Base-by-base conservation (phyloP, 1,139 yeast genomes). In the Blastobotrys elegans region DNA sequence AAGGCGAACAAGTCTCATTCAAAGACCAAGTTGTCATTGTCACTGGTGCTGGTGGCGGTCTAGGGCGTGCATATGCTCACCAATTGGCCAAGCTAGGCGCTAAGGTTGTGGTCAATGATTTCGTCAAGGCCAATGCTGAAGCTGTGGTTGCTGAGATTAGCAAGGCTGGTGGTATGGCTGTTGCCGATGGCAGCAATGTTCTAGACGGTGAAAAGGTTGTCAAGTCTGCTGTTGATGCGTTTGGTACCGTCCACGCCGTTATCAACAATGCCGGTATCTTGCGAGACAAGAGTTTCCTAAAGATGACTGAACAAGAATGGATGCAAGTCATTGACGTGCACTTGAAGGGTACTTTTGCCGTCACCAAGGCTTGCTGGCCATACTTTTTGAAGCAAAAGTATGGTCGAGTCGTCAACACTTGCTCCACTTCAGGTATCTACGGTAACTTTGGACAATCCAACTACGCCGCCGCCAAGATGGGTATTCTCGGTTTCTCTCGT, bases 391-490 rank as follows among this genome's bases (percentile, higher is more conserved):
- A 85, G 65, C 89, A 89, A 69, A 80, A 82, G 61, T 76, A 76
- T 52, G 97, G 97, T 61, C 77, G 82, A 59, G 82, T 92, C 53
- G 77, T 92, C 59, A 92, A 92, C 70, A 86, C 95, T 44, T 76
- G 97, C 34, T 88, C 97, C 21, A 92, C 97, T 24, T 89, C 97
- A 13, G 97, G 97, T 61, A 88, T 92, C 59, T 92, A 92, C 67
- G 97, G 97, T 59, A 88, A 86, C 73, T 92, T 92, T 70, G 98
- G 98, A 46, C 98, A 92, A 72, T 86, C 97, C 51, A 92, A 92
- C 73, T 92, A 92, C 67, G 82, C 96, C 31, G 80, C 97, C 43
- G 97, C 43, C 45, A 92, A 92, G 73, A 80, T 86, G 50, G 97
- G 90, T 29, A 81, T 92, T 54, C 70, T 89, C 46, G 96, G 96